Base-by-base conservation (phyloP, 2,329 filamentous ascomycete genomes). In the Sporothrix luriei region DNA sequence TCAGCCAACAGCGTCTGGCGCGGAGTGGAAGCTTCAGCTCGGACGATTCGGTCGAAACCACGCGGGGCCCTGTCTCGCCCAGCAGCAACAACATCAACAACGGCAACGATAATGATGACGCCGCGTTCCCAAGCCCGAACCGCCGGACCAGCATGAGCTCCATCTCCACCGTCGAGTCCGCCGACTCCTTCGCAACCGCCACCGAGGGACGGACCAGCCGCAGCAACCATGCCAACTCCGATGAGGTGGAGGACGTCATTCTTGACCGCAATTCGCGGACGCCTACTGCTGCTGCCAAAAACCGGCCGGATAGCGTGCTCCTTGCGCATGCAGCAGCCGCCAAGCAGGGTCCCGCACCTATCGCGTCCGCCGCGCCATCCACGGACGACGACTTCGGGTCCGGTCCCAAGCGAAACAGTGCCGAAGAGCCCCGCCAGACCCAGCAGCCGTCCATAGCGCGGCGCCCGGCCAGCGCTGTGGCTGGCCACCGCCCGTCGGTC, bases 31-130 rank as follows among this genome's bases (percentile, higher is more conserved):
- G 88, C 75, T 84, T 82, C 71, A 84, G 80, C 74, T 90, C 88
- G 0, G 85, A 87, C 54, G 85, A 83, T 70, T 90, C 88, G 16
- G 83, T 87, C 2, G 87, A 88, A 76, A 90, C 88, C 0, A 86
- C 87, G 1, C 82, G 85, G 11, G 88, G 84, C 24, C 78, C 85
- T 68, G 72, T 76, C 3, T 62, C 57, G 7, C 40, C 66, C 13
- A 21, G 19, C 11, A 61, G 75, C 62, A 75, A 75, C 49, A 70
- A 71, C 62, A 73, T 71, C 49, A 29, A 14, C 40, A 29, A 38
- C 38, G 38, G 38, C 49, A 70, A 71, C 62, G 72, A 71, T 46
- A 26, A 10, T 26, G 14, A 38, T 68, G 66, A 70, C 64, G 0
- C 68, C 40, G 40, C 48, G 5, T 38, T 52, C 13, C 48, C 59